Evolutionary conservation across 2,329 filamentous ascomycete genomes (phyloP).

Genomic region (Tolypocladium pustulatum): DNA sequence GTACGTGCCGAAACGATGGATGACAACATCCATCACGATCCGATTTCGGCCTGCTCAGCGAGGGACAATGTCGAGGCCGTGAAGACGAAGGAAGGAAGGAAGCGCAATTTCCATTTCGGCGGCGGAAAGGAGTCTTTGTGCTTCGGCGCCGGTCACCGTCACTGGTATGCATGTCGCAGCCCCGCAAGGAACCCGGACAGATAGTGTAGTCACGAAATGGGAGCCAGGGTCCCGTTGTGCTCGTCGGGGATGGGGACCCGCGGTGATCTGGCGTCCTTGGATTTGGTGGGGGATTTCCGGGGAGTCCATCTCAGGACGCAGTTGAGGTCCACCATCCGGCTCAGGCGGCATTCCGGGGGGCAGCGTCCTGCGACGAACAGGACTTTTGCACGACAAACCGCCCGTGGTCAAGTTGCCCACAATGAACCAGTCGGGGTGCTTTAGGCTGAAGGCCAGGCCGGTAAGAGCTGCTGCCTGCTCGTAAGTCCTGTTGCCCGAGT

Average conservation of each 20-base stretch:
- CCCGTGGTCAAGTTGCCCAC: neutral
- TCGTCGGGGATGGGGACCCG: neutral
- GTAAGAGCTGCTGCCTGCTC: neutral
- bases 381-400: neutral
- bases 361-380: neutral
- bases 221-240: neutral
- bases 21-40: constrained; percentile 17
- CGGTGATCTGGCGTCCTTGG: neutral
- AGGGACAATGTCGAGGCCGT: neutral
- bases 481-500: too few relatives aligned
- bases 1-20: constrained; percentile 17
- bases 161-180: neutral
- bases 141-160: neutral
- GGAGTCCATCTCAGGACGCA: too few relatives aligned
- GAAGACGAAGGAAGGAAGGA: neutral
- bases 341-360: neutral
- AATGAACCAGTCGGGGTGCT: neutral
- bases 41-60: neutral
- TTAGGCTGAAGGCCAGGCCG: neutral
- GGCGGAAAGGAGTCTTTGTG: neutral
- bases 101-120: neutral
- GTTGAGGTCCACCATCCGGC: neutral
- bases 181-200: neutral
- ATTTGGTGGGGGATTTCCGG: too few relatives aligned
- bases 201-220: neutral